Base-by-base conservation (phyloP, 352 stramenopile species). In the Phytophthora sansomeana region DNA sequence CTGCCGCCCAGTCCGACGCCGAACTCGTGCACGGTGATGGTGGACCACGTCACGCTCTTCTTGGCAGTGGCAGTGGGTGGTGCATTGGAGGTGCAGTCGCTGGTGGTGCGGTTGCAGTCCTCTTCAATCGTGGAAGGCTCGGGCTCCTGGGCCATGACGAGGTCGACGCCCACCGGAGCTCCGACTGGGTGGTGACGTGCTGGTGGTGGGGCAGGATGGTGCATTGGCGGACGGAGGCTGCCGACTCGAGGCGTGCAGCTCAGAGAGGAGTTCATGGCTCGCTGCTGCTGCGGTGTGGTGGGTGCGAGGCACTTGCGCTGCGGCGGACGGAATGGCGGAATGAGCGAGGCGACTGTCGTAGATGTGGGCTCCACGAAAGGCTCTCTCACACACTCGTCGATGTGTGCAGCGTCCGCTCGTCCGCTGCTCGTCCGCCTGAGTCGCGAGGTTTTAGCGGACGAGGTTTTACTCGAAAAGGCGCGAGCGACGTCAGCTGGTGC, bases 1-100 rank as follows among this genome's bases (percentile, higher is more conserved):
- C 79, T 89, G 24, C 77, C 79, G 39, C 81, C 79, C 26, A 90
- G 58, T 0, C 75, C 77, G n/a, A 89, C 64, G 43, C 77, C 78
- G 58, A 89, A 87, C 74, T 89, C 80, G 64, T 89, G 74, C 19
- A 87, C 58, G 11, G 76, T 89, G 58, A 85, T 84, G 44, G 67
- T 74, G 48, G 57, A 60, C 69, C 69, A 78, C 52, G 24, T 67
- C 61, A 78, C 70, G 19, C 66, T 67, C 49, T 78, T 78, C 57
- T 62, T 75, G 14, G 41, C 4, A n/a, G n/a, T n/a, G 16, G 44
- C 28, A 6, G 14, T 21, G 39, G 29, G 3, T 6, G 36, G n/a
- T 19, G 33, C n/a, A n/a, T n/a, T n/a, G n/a, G n/a, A 19, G 17
- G 0, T 46, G 17, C 17, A 26, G 11, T 9, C n/a, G 33, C 11